Evolutionary conservation across 768 basidiomycete species (phyloP).

Genomic region (Tylopilus sp.): DNA sequence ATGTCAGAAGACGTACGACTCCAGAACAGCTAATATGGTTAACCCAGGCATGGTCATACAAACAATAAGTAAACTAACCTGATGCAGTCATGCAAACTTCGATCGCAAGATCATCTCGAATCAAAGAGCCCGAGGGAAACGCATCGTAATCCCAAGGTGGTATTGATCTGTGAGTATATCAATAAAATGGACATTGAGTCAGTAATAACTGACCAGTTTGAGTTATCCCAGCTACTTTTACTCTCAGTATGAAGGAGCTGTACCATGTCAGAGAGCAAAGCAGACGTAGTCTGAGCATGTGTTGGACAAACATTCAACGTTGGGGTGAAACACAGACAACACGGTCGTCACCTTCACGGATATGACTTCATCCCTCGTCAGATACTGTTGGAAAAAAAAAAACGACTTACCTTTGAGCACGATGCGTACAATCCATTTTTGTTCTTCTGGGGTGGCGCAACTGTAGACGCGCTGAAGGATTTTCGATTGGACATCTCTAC

Average conservation of each 20-base stretch:
- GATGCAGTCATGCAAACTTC: conserved; percentile 72
- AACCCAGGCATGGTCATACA: neutral
- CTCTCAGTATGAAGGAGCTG: conserved; percentile 90
- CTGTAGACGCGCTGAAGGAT: conserved; percentile 77
- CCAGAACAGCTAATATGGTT: conserved; percentile 47
- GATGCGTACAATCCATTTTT: conserved; percentile 94
- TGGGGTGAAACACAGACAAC: conserved; percentile 87
- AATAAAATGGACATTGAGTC: neutral
- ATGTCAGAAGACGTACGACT: conserved; percentile 30
- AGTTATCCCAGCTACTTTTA: conserved; percentile 92
- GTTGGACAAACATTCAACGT: conserved; percentile 92
- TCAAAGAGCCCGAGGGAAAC: conserved; percentile 86
- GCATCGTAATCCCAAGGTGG: conserved; percentile 83
- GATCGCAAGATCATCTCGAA: conserved; percentile 73
- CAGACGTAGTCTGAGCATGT: conserved; percentile 74
- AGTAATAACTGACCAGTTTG: conserved; percentile 51
- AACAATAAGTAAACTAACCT: conserved; percentile 37
- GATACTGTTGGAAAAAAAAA: neutral
- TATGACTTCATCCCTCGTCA: conserved; percentile 68
- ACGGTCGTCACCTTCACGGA: conserved; percentile 94
- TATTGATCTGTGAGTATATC: conserved; percentile 59
- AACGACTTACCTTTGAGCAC: conserved; percentile 76
- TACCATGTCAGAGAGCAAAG: conserved; percentile 1
- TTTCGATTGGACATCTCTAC: conserved; percentile 70
- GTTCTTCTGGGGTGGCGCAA: conserved; percentile 79